Conservation (phyloP, 352 stramenopile species). For the Pelagophyceae sp. region DNA sequence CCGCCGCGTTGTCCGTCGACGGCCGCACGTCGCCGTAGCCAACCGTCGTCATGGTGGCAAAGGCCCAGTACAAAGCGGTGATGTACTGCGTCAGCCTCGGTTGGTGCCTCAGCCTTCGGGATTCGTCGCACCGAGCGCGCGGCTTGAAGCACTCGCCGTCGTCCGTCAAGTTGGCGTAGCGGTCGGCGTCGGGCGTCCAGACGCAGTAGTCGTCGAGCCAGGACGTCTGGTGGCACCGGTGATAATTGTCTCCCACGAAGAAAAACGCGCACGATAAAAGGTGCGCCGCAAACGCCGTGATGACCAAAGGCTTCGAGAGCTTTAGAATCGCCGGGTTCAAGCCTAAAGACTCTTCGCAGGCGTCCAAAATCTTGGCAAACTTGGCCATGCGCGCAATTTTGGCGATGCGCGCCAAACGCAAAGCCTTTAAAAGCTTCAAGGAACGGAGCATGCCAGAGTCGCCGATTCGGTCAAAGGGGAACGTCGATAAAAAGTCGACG, state of each 20-base stretch:
- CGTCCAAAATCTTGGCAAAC: slow-evolving; percentile 24
- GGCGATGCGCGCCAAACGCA: slow-evolving; percentile 30
- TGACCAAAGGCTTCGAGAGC: slow-evolving; percentile 27
- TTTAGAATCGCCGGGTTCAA: slow-evolving; percentile 30
- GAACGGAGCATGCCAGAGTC: slow-evolving; percentile 20
- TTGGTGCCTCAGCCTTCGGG: too few relatives aligned
- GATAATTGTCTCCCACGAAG: slow-evolving; percentile 20
- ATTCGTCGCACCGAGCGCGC: too few relatives aligned
- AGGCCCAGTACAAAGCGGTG: slow-evolving; percentile 42
- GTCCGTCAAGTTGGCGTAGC: too few relatives aligned
- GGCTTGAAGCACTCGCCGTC: too few relatives aligned
- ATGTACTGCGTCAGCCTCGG: slow-evolving; percentile 32
- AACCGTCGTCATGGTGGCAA: slow-evolving; percentile 43
- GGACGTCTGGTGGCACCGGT: slow-evolving; percentile 8
- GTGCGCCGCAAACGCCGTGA: slow-evolving; percentile 31
- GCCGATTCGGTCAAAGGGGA: slow-evolving; percentile 28
- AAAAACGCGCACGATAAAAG: slow-evolving; percentile 32
- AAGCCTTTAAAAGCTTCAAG: slow-evolving; percentile 35
- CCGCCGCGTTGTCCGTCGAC: neutral
- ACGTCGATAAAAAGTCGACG: slow-evolving; percentile 35
- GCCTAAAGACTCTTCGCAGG: slow-evolving; percentile 21
- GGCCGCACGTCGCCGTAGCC: slow-evolving; percentile 42
- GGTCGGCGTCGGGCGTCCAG: slow-evolving; percentile 18
- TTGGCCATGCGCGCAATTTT: slow-evolving; percentile 31
- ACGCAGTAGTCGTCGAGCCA: slow-evolving; percentile 23